Evolutionary conservation across 345 rosid genomes (phyloP), one percentile per base, ranked within the genome.

Genomic region (Boechera stricta): DNA sequence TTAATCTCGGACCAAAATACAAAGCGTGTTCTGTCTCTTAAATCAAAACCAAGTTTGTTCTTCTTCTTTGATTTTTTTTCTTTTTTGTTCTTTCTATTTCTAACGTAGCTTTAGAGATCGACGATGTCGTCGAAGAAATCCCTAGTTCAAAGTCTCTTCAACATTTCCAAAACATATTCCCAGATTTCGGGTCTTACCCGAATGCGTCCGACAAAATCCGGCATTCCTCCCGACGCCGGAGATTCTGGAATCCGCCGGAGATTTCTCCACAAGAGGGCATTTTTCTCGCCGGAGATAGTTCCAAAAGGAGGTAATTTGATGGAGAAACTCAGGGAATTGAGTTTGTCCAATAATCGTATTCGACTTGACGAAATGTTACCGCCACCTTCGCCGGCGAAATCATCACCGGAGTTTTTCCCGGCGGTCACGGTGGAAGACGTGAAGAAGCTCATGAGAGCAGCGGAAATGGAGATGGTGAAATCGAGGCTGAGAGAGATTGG

Each of bases 391-490:
- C 29, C 72, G 61, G 77, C 60, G 71, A 63, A 53, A 71, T 35
- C 4, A 13, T 42, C 77, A 5, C 77, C 74, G 60, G 82, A 33
- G 2, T 4, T 1, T 31, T 72, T 72, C 4, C 56, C 77, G 42
- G 81, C 73, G 35, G 73, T 94, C 58, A 86, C 94, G 74, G 89
- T 80, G 75, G 87, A 71, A 70, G 96, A 87, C 26, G 91, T 87
- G 82, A 90, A 85, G 90, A 95, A 93, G 90, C 71, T 95, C 51
- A 70, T 93, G 77, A 84, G 74, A 77, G 94, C 83, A 69, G 93
- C 89, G 74, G 96, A 86, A 76, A 49, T 93, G 84, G 97, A 91
- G 79, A 70, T 72, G 79, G 86, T 91, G 72, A 92, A 91, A 82
- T 75, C 88, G 73, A 86, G 73, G 86, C 74, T 93, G 78, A 83